Base-by-base conservation (phyloP, 2,329 filamentous ascomycete species). In the Fusarium sp. region DNA sequence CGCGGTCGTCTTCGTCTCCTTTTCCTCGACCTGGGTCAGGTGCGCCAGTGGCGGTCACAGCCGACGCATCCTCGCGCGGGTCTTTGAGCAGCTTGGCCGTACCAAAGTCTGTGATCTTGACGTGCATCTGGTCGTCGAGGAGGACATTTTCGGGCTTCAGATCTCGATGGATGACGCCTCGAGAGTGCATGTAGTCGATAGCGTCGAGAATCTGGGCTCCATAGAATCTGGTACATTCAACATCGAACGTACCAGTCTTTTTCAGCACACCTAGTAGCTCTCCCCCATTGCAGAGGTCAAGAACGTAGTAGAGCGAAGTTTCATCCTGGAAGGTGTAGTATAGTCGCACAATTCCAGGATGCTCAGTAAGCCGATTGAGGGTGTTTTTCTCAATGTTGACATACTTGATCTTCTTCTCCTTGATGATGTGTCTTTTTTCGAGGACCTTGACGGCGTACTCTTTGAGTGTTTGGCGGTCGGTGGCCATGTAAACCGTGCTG, bases 331-430 rank as follows among this genome's bases (percentile, higher is more conserved):
- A 99, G 2, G 97, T 99, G 84, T 99, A 99, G 84, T 98, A 99
- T 50, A 99, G 88, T 72, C 97, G 93, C 67, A 99, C 95, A 69
- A 99, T 96, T 23, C 97, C 97, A 8, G 97, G 97, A 80, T 99
- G 97, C 74, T 99, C 96, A 5, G 96, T 98, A 67, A 99, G 87
- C 73, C 97, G 92, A 81, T 99, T 99, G 66, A 99, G 87, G 0
- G 97, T 98, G 84, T 99, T 96, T 85, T 98, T 98, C 84, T 99
- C 97, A 79, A 99, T 99, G 84, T 98, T 99, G 84, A 99, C 97
- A 81, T 99, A 99, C 88, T 99, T 99, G 80, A 99, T 97, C 88
- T 99, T 99, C 84, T 98, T 98, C 85, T 99, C 97, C 84, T 98
- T 99, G 87, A 99, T 99, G 80, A 99, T 99, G 83, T 99, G 97